These are phyloP conservation scores for Clonostachys rhizophaga DNA, from an alignment of 2,329 filamentous ascomycete genomes.

Conservation along the genomic window DNA sequence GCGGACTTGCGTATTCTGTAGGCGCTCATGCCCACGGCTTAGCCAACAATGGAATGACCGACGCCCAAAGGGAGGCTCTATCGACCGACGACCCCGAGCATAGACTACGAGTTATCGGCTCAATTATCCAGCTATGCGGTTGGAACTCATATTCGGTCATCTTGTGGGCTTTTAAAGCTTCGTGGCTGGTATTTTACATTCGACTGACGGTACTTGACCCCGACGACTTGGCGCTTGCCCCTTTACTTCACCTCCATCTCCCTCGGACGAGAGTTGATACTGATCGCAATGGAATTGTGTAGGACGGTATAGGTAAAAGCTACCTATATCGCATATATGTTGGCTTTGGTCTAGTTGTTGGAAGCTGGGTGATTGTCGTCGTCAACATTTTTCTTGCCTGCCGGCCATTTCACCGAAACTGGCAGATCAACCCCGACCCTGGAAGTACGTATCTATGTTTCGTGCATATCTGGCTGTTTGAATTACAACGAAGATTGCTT, in stretches of 20 bases:
- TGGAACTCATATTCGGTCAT: conserved; percentile 50
- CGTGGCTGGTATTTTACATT: conserved; percentile 51
- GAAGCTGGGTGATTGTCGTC: conserved; percentile 43
- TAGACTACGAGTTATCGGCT: conserved; percentile 29
- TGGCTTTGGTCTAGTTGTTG: conserved; percentile 41
- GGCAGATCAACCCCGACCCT: conserved; percentile 56
- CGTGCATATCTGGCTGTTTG: too few relatives aligned
- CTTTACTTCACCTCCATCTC: too few relatives aligned
- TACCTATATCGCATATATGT: conserved; percentile 40
- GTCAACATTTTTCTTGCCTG: conserved; percentile 47
- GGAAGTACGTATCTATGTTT: conserved; percentile 33
- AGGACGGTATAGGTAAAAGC: conserved; percentile 11
- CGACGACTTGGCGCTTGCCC: conserved; percentile 12
- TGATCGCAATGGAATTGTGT: too few relatives aligned
- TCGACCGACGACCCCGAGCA: conserved; percentile 39
- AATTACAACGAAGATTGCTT: neutral
- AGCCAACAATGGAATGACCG: conserved; percentile 53
- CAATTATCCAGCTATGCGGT: conserved; percentile 50
- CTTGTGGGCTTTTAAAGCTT: conserved; percentile 51
- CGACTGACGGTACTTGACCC: conserved; percentile 35
- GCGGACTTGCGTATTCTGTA: conserved; percentile 44
- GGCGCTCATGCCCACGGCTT: conserved; percentile 42
- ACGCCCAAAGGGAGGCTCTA: conserved; percentile 38
- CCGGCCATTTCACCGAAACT: conserved; percentile 45
- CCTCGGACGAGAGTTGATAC: too few relatives aligned